Base-by-base conservation (phyloP, 805 yeast species). In the Barnettozyma populi region DNA sequence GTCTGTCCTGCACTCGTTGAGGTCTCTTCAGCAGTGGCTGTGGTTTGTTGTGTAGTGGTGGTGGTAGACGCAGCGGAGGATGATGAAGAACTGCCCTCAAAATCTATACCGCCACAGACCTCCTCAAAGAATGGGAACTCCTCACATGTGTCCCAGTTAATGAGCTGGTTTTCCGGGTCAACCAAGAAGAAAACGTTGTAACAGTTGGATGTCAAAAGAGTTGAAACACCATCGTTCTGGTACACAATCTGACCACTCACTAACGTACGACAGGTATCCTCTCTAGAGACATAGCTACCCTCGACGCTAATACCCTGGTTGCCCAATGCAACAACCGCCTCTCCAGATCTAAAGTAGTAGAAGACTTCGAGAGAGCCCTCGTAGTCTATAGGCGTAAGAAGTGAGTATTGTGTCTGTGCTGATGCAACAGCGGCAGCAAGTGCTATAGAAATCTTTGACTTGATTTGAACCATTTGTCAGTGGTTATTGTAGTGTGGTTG, bases 121-220 rank as follows among this genome's bases (percentile, higher is more conserved):
- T 50, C 18, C 35, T 51, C 45, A 43, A 49, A 55, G 54, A 57
- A 55, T 48, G 63, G 55, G 52, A 53, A 60, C 43, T 60, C 64
- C 18, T 44, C 48, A 51, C 64, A 60, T 18, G 54, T 39, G 8
- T 44, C 29, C 64, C 64, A 60, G 16, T 51, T 50, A 25, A 60
- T 43, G 4, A 38, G 44, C 19, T 50, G 36, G 13, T 37, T 41
- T 5, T 48, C 45, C 7, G 48, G 10, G 21, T 54, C 54, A 27
- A 52, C 58, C 37, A 60, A 39, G 40, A 44, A 43, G 49, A 50
- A 59, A 25, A 60, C 61, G 39, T 54, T 47, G 45, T 42, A 52
- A 45, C 64, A 60, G 53, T 60, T 54, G 23, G 59, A 34, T 5
- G 63, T 54, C 36, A 60, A 43, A 19, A 60, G 48, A 6, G 52